Evolutionary conservation across 805 yeast genomes (phyloP), one percentile per base, ranked within the genome.

Genomic region (Metschnikowia lunata): DNA sequence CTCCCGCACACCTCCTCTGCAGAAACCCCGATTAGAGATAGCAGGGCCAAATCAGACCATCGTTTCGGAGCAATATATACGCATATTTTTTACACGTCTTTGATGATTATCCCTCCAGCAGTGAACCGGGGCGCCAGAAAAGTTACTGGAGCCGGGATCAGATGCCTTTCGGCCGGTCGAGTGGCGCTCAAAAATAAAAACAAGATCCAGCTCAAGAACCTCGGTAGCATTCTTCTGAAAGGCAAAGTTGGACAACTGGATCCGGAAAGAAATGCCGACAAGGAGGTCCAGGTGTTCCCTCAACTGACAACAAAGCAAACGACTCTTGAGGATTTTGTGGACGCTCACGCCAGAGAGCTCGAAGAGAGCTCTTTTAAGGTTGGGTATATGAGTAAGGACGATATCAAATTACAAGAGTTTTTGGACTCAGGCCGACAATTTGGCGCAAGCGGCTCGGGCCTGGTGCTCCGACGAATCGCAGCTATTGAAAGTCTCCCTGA

Each of bases 361-460:
- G 48, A 55, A 36, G 54, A 58, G 33, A 40, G 55, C 23, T 66
- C 62, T 39, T 66, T 60, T 15, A 58, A 57, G 32, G 51, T 65
- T 11, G 62, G 66, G 9, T 63, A 58, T 48, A 68, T 69, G 73
- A 56, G 69, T 13, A 57, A 58, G n/a, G 65, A 67, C 18, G 73
- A 69, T 45, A 50, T 69, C 28, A 47, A 50, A 38, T 58, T 68
- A 23, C 74, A 69, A 44, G 56, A 57, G 39, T 64, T 60, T 44
- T 53, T 69, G 35, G 72, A 66, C 45, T 57, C 62, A 37, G 68
- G 67, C n/a, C 45, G 57, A 35, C 71, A 61, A 44, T 64, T 68
- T 43, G 59, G 61, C 32, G 57, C 67, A 14, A 60, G 60, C 43
- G 58, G 63, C 4, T 60, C 69, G 10, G 63, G 63, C 26, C 72